These are phyloP conservation scores for Sclerotinia minor DNA, from an alignment of 2,329 filamentous ascomycete genomes.

Conservation along the genomic window DNA sequence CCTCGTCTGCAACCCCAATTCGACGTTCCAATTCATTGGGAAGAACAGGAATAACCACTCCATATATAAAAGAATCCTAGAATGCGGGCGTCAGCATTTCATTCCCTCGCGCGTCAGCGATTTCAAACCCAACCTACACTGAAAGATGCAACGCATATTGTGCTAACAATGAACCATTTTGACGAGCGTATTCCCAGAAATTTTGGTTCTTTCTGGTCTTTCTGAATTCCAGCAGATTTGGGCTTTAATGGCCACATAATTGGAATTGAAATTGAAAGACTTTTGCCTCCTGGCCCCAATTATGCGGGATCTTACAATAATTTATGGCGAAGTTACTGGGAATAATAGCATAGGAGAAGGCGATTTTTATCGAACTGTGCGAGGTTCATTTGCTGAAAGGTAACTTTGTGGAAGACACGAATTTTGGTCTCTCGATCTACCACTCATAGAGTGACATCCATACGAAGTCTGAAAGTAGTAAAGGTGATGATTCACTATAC, in stretches of 20 bases:
- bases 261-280: not conserved
- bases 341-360: not conserved
- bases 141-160: conserved; percentile 26
- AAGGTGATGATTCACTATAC: not conserved
- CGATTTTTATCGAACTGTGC: not conserved
- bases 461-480: not conserved
- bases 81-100: conserved; percentile 8
- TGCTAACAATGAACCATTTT: conserved; percentile 25
- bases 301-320: not conserved
- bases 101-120: not conserved
- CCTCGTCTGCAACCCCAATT: conserved; percentile 50
- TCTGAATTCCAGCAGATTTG: not conserved
- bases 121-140: not conserved
- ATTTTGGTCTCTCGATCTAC: not conserved
- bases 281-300: not conserved
- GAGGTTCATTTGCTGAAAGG: not conserved
- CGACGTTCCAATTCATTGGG: conserved; percentile 63
- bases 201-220: not conserved
- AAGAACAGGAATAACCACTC: conserved; percentile 62
- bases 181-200: conserved; percentile 30
- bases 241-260: not conserved
- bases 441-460: not conserved
- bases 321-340: not conserved
- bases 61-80: conserved; percentile 60
- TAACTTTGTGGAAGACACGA: not conserved